Conservation (phyloP, 176 grass and related monocot species). For the Rhynchospora tenuis region DNA sequence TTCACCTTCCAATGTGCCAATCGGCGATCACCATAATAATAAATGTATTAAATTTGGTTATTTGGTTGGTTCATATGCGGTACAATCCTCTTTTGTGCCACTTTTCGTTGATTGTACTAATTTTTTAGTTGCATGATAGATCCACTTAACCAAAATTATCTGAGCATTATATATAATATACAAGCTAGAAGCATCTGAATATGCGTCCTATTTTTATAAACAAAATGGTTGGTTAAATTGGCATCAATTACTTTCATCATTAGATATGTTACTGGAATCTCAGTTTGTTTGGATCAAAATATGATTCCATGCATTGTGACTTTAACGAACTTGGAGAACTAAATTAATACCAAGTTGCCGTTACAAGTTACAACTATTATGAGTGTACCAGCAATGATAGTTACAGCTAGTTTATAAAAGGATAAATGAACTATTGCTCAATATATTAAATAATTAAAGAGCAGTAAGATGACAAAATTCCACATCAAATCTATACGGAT, state of each 20-base stretch:
- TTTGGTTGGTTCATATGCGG: not conserved
- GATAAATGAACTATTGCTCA: not conserved
- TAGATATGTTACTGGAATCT: conserved; percentile 20
- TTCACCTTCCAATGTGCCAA: conserved; percentile 10
- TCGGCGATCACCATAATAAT: not conserved
- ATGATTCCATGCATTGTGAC: conserved; percentile 12
- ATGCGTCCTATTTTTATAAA: not conserved
- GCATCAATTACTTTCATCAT: conserved; percentile 23
- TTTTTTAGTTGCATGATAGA: conserved; percentile 3
- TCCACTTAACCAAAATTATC: not conserved
- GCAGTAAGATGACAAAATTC: not conserved
- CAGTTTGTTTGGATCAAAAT: conserved; percentile 20
- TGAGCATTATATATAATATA: not conserved
- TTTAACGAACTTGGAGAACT: not conserved
- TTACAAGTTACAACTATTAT: not conserved
- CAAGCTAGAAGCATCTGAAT: not conserved
- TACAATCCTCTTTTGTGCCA: not conserved
- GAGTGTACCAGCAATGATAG: not conserved
- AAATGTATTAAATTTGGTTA: not conserved
- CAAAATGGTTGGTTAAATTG: not conserved
- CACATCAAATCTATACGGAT: conserved; percentile 9
- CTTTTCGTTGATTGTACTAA: not conserved
- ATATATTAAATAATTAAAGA: not conserved
- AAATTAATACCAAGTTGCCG: not conserved
- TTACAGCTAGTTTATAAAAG: not conserved